phyloP scores from a whole-genome alignment of 306 rosid species.

The Potentilla sterilis region DNA sequence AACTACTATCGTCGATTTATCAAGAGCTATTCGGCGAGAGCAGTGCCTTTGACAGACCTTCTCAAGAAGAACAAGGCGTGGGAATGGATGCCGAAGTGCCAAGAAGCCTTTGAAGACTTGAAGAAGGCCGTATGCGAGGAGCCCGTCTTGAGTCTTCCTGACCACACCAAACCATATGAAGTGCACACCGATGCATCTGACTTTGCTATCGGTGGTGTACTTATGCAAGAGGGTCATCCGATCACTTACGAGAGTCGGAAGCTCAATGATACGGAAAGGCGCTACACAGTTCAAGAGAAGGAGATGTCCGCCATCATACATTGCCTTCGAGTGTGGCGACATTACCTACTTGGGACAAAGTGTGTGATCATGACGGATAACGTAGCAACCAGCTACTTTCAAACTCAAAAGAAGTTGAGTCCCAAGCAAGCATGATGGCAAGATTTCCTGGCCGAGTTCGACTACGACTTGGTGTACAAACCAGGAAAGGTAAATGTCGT shows the following conservation, averaged over 20 bases:
- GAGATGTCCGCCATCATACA: neutral
- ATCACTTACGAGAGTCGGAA: neutral
- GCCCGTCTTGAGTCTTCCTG: neutral
- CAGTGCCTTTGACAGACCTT: no score
- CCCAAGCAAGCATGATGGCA: neutral
- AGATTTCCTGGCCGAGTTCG: neutral
- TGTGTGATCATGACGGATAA: neutral
- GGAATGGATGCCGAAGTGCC: no score
- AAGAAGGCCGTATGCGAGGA: neutral
- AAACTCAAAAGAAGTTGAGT: neutral
- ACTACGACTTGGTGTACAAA: neutral
- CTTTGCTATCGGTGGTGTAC: neutral
- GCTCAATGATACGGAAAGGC: neutral
- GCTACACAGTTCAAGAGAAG: neutral
- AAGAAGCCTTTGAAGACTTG: neutral
- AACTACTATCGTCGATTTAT: no score
- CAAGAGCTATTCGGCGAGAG: no score
- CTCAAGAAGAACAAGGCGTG: no score
- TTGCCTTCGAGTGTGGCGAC: neutral
- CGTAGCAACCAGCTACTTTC: neutral
- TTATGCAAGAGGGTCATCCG: neutral
- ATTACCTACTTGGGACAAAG: neutral
- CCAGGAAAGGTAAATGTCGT: neutral
- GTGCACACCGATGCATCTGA: neutral
- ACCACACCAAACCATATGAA: neutral